Conservation (phyloP, 1,284 basidiomycete species). For the Cerrena zonata region DNA sequence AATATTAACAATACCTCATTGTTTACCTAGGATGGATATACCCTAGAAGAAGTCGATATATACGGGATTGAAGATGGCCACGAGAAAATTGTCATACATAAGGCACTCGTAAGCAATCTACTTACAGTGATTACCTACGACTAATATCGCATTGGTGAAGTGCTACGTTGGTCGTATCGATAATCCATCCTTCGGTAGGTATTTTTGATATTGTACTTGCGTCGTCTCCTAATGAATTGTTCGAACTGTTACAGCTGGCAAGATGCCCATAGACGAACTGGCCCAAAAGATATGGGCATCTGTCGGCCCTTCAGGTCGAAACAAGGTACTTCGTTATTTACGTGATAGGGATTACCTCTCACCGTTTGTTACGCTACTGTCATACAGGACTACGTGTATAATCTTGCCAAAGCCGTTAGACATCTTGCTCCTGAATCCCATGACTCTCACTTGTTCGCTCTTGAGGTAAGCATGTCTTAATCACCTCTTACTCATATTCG, state of each 20-base stretch:
- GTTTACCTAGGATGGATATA: slow-evolving; percentile 62
- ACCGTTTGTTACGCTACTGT: too few relatives aligned
- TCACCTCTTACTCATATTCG: slow-evolving; percentile 1
- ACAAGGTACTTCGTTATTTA: too few relatives aligned
- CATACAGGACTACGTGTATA: slow-evolving; percentile 71
- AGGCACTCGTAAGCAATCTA: slow-evolving; percentile 41
- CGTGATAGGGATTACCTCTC: too few relatives aligned
- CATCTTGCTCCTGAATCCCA: slow-evolving; percentile 67
- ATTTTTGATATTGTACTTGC: not conserved
- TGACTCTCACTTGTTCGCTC: slow-evolving; percentile 71
- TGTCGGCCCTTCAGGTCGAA: slow-evolving; percentile 76
- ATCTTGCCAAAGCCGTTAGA: slow-evolving; percentile 63
- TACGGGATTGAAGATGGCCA: slow-evolving; percentile 48
- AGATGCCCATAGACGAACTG: slow-evolving; percentile 64
- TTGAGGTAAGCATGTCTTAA: slow-evolving; percentile 49
- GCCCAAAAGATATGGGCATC: slow-evolving; percentile 68
- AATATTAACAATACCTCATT: slow-evolving; percentile 17
- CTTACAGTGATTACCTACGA: not conserved
- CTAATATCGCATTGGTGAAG: slow-evolving; percentile 28
- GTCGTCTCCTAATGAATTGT: not conserved
- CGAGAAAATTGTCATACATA: slow-evolving; percentile 50
- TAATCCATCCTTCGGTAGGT: slow-evolving; percentile 72
- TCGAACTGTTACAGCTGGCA: slow-evolving; percentile 53
- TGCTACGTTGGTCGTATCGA: slow-evolving; percentile 75
- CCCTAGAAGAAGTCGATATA: slow-evolving; percentile 59